Percentiles rank a stretch among this genome's conserved stretches.
phyloP scores from a whole-genome alignment of 169 alveolate species.

The Babesia gibsoni region DNA sequence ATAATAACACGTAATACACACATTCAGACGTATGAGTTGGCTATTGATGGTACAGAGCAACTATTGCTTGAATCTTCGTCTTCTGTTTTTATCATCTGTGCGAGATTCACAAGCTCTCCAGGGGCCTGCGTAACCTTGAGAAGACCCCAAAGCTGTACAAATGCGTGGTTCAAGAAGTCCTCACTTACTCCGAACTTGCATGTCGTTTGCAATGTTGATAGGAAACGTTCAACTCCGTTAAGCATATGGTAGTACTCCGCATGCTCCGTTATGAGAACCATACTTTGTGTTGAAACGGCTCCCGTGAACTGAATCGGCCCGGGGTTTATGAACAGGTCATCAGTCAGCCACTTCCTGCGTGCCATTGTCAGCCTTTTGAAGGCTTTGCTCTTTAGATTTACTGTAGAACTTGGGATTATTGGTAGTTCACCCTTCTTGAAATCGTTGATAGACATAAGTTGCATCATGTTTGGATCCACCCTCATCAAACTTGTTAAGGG shows the following conservation, averaged over 20 bases:
- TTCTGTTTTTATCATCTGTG: slow-evolving; percentile 29
- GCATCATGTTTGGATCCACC: slow-evolving; percentile 73
- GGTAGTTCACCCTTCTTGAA: slow-evolving; percentile 80
- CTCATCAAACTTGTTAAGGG: slow-evolving; percentile 88
- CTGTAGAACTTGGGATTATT: slow-evolving; percentile 89
- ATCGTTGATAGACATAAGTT: slow-evolving; percentile 39
- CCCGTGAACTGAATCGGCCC: slow-evolving; percentile 96
- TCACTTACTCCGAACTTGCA: slow-evolving; percentile 88
- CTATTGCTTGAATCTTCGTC: not conserved
- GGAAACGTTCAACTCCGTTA: slow-evolving; percentile 83
- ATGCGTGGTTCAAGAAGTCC: slow-evolving; percentile 80
- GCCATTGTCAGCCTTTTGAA: slow-evolving; percentile 78
- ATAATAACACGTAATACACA: not conserved
- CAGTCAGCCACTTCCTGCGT: slow-evolving; percentile 86
- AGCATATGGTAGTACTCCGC: slow-evolving; percentile 87
- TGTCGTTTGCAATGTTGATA: slow-evolving; percentile 77
- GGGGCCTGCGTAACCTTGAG: slow-evolving; percentile 68
- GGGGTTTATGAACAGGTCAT: slow-evolving; percentile 93
- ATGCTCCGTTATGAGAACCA: slow-evolving; percentile 84
- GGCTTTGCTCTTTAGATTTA: slow-evolving; percentile 86
- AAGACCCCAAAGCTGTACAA: slow-evolving; percentile 80
- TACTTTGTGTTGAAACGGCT: slow-evolving; percentile 79
- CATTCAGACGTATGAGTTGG: slow-evolving; percentile 6
- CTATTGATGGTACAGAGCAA: not conserved
- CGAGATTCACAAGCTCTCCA: slow-evolving; percentile 59